Conservation (phyloP, 495 filamentous ascomycete genomes). For the Penicillium flavigenum region DNA sequence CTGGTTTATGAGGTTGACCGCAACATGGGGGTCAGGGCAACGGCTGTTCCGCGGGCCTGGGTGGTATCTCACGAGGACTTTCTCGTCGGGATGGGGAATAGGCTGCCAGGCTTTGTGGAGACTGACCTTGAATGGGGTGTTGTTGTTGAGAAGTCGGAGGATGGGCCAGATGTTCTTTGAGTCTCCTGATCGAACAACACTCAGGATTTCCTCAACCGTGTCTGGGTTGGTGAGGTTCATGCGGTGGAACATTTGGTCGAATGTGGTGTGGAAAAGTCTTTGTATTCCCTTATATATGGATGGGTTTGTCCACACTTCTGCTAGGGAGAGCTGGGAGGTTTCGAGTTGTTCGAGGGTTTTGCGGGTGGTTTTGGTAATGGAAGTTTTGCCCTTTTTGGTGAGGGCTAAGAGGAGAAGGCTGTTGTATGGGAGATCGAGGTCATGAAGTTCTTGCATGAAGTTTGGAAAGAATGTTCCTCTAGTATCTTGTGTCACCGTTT, state of each 20-base stretch:
- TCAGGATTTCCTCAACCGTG: conserved; percentile 31
- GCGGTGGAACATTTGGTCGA: conserved; percentile 35
- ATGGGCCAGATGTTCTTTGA: conserved; percentile 35
- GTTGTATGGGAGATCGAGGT: conserved; percentile 36
- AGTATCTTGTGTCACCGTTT: conserved; percentile 9
- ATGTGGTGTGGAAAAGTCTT: conserved; percentile 26
- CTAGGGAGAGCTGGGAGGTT: conserved; percentile 28
- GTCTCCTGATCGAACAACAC: conserved; percentile 35
- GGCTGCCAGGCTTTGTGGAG: conserved; percentile 37
- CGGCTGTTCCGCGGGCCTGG: conserved; percentile 20
- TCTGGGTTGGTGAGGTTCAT: conserved; percentile 37
- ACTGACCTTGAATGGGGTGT: conserved; percentile 42
- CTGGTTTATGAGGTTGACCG: conserved; percentile 40
- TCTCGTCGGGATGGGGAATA: conserved; percentile 32
- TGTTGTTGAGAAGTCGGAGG: conserved; percentile 37
- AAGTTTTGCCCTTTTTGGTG: conserved; percentile 28
- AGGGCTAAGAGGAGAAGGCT: conserved; percentile 32
- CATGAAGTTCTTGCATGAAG: conserved; percentile 34
- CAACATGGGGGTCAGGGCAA: conserved; percentile 38
- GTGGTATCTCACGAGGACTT: conserved; percentile 34
- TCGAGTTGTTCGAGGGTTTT: conserved; percentile 34
- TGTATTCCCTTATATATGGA: conserved; percentile 29
- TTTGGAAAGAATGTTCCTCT: conserved; percentile 31
- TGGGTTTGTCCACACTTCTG: conserved; percentile 32
- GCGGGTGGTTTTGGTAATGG: conserved; percentile 27